Base-by-base conservation (phyloP, 164 flowering plant genomes). In the Buxus sempervirens region DNA sequence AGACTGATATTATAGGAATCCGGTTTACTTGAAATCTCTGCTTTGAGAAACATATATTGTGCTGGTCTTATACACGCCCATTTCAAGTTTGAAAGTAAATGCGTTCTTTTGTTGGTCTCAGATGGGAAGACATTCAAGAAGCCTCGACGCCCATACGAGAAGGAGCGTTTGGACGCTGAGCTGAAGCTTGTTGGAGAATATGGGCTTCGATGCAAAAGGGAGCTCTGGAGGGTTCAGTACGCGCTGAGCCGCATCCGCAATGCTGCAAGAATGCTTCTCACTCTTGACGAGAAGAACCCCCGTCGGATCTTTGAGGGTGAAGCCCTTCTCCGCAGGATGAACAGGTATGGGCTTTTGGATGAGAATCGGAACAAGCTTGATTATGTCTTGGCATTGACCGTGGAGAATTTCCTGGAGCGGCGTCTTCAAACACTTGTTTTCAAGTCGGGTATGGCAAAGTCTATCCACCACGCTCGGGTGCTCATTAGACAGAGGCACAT, bases 341-440 rank as follows among this genome's bases (percentile, higher is more conserved):
- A 85, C 59, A 70, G 85, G 56, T 82, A 80, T 64, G 90, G 88
- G 5, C 86, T 86, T 49, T 63, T 87, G 81, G 88, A 87, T 32
- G 89, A 84, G 83, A 85, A 80, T 70, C 88, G 84, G 77, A 85
- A 85, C 79, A 85, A 87, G 81, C 89, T 87, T 9, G 91, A 87
- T 79, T 87, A 85, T 64, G 91, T 87, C 18, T 58, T 87, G 76
- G 89, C 91, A 49, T 45, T 85, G 62, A 85, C 89, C 55, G 91
- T 87, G 10, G 89, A 87, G 83, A 87, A 85, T 66, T 87, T 84
- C 63, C 85, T 84, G 1, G 91, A 87, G 75, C 91, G 91, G 7
- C 82, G 89, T 4, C 81, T 87, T 7, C 91, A 87, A 72, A 87
- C 91, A 0, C 81, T 82, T 20, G 87, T 87, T 38, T 87, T 87